Conservation (phyloP, 768 basidiomycete species). For the Sarcomyxa edulis region DNA sequence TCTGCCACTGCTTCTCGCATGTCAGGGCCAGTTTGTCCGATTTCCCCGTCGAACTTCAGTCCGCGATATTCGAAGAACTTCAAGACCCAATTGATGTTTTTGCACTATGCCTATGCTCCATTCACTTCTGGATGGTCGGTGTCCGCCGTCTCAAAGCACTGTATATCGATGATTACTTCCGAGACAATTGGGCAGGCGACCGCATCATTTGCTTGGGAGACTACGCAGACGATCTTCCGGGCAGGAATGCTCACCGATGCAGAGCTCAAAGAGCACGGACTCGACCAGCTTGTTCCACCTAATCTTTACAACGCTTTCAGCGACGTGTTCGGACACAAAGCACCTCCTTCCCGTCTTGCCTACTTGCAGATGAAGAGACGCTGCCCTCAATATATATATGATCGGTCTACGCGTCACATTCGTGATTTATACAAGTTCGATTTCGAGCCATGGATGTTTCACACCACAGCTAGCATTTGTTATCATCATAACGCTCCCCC, state of each 20-base stretch:
- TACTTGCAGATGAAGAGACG: no score
- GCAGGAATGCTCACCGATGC: slow-evolving; percentile 7
- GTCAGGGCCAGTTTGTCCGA: neutral
- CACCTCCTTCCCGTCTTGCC: no score
- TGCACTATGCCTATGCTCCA: neutral
- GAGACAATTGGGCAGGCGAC: slow-evolving; percentile 1
- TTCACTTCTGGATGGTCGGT: neutral
- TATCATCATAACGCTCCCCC: no score
- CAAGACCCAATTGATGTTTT: no score
- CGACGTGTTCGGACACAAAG: slow-evolving; percentile 65
- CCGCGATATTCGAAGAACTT: neutral
- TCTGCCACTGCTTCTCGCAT: neutral
- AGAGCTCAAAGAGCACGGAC: no score
- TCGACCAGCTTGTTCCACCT: neutral
- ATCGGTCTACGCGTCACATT: no score
- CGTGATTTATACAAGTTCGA: no score
- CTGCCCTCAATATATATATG: no score
- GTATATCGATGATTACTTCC: neutral
- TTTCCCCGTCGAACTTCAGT: neutral
- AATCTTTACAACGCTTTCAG: slow-evolving; percentile 75
- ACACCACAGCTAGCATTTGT: no score
- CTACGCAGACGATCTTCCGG: slow-evolving; percentile 7
- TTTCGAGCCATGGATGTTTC: no score
- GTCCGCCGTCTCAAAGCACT: no score
- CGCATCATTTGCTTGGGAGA: slow-evolving; percentile 9